These are phyloP conservation scores for Mycena sp. DNA, from an alignment of 1,284 basidiomycete genomes.

Conservation along the genomic window DNA sequence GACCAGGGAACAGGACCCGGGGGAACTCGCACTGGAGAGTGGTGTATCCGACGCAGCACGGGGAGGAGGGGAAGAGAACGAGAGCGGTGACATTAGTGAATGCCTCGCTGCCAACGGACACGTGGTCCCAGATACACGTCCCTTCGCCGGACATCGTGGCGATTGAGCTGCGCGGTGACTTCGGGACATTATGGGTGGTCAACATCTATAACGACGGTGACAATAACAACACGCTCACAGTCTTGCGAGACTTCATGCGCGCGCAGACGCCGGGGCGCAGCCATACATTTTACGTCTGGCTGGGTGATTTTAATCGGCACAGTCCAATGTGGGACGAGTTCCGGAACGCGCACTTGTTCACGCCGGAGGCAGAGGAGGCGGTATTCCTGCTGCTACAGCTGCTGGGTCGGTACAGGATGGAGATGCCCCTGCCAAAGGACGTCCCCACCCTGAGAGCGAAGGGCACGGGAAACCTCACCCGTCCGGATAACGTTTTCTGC, in stretches of 20 bases:
- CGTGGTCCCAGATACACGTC: constrained; percentile 36
- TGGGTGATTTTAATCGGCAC: constrained; percentile 57
- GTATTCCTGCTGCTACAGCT: constrained; percentile 31
- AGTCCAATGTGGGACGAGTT: constrained; percentile 50
- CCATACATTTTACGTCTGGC: constrained; percentile 35
- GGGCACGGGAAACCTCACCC: constrained; percentile 39
- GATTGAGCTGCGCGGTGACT: constrained; percentile 30
- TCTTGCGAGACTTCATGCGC: constrained; percentile 7
- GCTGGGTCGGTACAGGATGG: constrained; percentile 30
- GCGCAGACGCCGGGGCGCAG: not conserved
- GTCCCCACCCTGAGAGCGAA: constrained; percentile 41
- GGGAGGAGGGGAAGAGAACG: constrained; percentile 1
- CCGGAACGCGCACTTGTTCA: constrained; percentile 45
- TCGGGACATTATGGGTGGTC: constrained; percentile 14
- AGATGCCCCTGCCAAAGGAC: constrained; percentile 39
- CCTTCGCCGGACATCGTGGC: constrained; percentile 40
- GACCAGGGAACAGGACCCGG: constrained; percentile 26
- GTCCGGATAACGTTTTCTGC: constrained; percentile 48
- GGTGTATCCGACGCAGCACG: constrained; percentile 38
- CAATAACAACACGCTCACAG: constrained; percentile 14
- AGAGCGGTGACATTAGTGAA: constrained; percentile 43
- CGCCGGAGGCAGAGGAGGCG: constrained; percentile 1
- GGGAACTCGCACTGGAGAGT: constrained; percentile 36
- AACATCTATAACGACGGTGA: constrained; percentile 31
- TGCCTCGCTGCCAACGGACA: constrained; percentile 35